These are phyloP conservation scores for Protostelium mycophagum DNA, from an alignment of 78 protist genomes.

Conservation along the genomic window DNA sequence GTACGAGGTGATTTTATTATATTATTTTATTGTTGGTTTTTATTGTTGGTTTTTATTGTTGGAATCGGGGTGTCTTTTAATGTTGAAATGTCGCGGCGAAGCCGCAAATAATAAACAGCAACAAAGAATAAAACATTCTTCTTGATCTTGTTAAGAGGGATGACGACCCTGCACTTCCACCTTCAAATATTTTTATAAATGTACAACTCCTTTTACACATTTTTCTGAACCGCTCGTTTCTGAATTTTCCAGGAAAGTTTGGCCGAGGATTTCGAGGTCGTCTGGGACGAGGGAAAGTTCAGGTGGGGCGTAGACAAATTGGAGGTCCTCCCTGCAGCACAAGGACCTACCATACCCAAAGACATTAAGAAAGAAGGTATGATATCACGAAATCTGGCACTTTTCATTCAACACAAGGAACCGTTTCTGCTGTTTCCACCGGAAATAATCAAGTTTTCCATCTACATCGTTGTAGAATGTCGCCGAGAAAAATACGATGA, in stretches of 20 bases:
- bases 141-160: too few species aligned
- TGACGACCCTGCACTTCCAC: too few species aligned
- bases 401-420: not conserved
- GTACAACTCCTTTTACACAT: too few species aligned
- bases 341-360: not conserved
- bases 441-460: not conserved
- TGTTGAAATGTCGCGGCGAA: too few species aligned
- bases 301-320: not conserved
- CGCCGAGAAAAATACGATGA: not conserved
- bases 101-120: too few species aligned
- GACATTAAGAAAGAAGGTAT: constrained; percentile 3
- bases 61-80: too few species aligned
- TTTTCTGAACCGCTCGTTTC: not conserved
- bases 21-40: constrained; percentile 15
- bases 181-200: too few species aligned
- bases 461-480: too few species aligned
- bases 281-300: not conserved
- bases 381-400: not conserved
- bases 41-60: too few species aligned
- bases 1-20: constrained; percentile 2
- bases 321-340: not conserved
- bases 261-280: not conserved
- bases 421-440: not conserved
- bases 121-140: too few species aligned
- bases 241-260: not conserved